Evolutionary conservation across 306 rosid genomes (phyloP), one percentile per base, ranked within the genome.

Genomic region (Citrullus colocynthis): DNA sequence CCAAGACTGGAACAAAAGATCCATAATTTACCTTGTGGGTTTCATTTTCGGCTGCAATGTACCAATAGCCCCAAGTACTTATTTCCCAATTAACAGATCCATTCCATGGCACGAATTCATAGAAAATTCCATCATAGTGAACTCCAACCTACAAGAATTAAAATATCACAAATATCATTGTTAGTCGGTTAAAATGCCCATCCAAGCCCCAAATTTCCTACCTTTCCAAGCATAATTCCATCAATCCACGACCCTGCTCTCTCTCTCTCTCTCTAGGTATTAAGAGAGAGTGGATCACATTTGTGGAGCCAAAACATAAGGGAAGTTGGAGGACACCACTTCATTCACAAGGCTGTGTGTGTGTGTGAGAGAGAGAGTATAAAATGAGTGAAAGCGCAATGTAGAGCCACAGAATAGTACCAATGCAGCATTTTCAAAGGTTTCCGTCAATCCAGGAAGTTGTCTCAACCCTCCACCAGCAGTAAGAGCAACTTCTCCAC

Each of bases 31-130:
- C 97, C 97, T 84, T 61, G 80, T 91, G 81, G 1, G 78, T 85
- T 76, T 86, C 89, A 60, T 91, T 94, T 86, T 91, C 97, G 28
- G 89, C 98, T 24, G 85, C 71, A 77, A 94, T 81, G 59, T 63
- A 84, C 97, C 98, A 94, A 80, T 81, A 74, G 75, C 97, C 97
- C 98, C 98, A 91, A 72, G 89, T 81, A 85, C 89, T n/a, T 61
- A 94, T 49, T 87, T 94, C 96, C 98, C 97, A 94, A 77, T 75
- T 80, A 42, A 94, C 88, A 82, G 49, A 77, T 79, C 97, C 93
- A 82, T 88, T 89, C 98, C 98, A 94, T 18, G 98, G 98, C 78
- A 90, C 97, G 84, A 91, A 91, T 83, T 94, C 97, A 82, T 94
- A 90, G 75, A 91, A 91, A 2, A 54, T 87, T 77, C 98, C 98